These are phyloP conservation scores for Ambrosiella beaveri DNA, from an alignment of 2,329 filamentous ascomycete genomes.

Conservation along the genomic window DNA sequence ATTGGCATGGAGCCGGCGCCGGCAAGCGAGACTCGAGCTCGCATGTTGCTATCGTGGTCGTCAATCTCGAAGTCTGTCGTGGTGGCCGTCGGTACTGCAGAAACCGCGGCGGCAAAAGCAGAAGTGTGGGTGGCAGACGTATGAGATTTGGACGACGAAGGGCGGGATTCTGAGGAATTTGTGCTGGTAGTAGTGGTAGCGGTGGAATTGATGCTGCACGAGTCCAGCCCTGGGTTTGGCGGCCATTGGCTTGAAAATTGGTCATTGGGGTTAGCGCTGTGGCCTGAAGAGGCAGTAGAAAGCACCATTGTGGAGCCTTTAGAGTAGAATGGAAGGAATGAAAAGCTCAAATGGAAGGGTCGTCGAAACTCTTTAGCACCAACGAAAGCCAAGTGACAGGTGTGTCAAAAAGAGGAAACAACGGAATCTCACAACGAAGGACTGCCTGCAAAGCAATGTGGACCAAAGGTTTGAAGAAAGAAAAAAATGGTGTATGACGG, in stretches of 20 bases:
- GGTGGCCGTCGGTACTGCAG: neutral
- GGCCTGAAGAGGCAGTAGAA: neutral
- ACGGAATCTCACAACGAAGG: too few species aligned
- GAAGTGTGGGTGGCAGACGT: neutral
- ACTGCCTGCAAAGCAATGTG: too few species aligned
- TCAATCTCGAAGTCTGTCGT: conserved; percentile 5
- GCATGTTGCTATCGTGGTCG: conserved; percentile 7
- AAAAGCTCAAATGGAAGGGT: neutral
- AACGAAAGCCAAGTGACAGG: too few species aligned
- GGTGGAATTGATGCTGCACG: neutral
- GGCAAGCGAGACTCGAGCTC: conserved; percentile 9
- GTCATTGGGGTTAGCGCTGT: conserved; percentile 3
- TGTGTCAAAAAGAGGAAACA: too few species aligned
- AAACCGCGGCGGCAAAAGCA: neutral
- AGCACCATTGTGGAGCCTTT: conserved; percentile 9
- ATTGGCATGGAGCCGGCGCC: conserved; percentile 9
- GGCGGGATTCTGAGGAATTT: conserved; percentile 1
- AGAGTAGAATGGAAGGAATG: neutral
- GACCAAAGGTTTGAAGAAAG: too few species aligned
- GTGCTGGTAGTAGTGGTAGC: neutral
- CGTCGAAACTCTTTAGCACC: neutral
- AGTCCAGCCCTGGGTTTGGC: neutral
- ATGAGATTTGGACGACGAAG: conserved; percentile 7
- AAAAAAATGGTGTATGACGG: too few species aligned
- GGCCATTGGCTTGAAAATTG: conserved; percentile 5